Base-by-base conservation (phyloP, 106 monocot species). In the Dendrobium catenatum region DNA sequence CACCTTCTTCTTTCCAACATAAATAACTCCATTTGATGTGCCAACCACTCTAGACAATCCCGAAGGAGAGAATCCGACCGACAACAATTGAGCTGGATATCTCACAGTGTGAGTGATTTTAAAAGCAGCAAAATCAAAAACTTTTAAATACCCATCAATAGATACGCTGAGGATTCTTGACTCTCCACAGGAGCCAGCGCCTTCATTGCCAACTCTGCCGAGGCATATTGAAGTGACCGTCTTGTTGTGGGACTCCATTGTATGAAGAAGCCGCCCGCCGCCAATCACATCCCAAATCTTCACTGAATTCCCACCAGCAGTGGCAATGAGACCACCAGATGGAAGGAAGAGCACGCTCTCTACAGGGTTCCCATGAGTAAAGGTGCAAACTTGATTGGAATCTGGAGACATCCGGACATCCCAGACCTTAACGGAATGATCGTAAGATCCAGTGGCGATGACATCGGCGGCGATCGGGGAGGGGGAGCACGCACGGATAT, bases 211-310 rank as follows among this genome's bases (percentile, higher is more conserved):
- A 22, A 88, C 67, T 55, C 75, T 87, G 3, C 85, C 91, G 4
- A 93, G 78, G 24, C 88, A 87, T 37, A 99, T 20, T 2, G 83
- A 87, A 0, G 95, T 99, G 67, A 99, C 95, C 0, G 99, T 99
- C 85, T 99, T 99, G 74, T 93, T 95, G 84, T 99, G 99, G 78
- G 83, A 88, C 79, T 99, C 91, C 81, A 99, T 81, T 4, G 91
- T 85, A 68, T 99, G 95, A 9, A 99, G 64, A 66, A 93, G 58
- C 81, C 88, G 84, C 2, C 91, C 95, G 0, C 99, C 99, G 5
- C 88, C 93, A 33, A 95, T 91, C 11, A 91, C 87, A 80, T 99
- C 99, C 95, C 95, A 99, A 6, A 99, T 85, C 86, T 93, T 99
- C 37, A 99, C 88, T 5, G 46, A 81, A 55, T 88, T 93, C 19